Base-by-base conservation (phyloP, 495 filamentous ascomycete genomes). In the Aspergillus steynii region DNA sequence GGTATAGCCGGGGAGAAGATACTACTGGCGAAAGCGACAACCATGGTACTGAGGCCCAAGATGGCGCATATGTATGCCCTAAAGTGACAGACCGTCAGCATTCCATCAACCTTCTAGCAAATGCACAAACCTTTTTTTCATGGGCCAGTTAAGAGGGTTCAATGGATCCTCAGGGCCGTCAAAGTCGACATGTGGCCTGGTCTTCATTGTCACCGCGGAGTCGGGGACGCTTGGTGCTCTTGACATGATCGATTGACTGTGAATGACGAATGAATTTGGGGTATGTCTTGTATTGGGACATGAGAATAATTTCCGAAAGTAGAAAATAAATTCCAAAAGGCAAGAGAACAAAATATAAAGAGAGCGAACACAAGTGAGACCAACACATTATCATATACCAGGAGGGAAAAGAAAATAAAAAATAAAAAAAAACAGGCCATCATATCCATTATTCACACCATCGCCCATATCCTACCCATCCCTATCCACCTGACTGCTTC, bases 1-100 rank as follows among this genome's bases (percentile, higher is more conserved):
- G 56, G 61, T 20, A 64, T 68, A 32, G 61, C 50, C 7, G 65
- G 50, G 10, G 65, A 29, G 53, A 62, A 67, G 29, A 67, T 65
- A 49, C 61, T 61, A 25, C 64, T 66, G 45, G 57, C 57, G n/a
- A 63, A 51, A 3, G 61, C 56, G 54, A 63, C 60, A 49, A 63
- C 54, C 61, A 63, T 66, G 7, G 64, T 66, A 28, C 61, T 58
- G 49, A 66, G 34, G 42, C 52, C 57, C 1, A 66, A 37, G 10
- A 66, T 50, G 20, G 58, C 59, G 12, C 52, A 55, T 46, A 61
- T 55, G 2, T 50, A 51, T n/a, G 55, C 52, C 37, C 62, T 54
- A 52, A 20, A 42, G 34, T 42, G 29, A 10, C 25, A 5, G 12
- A 29, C 45, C 15, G 12, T 50, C 48, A 26, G 27, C 29, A 29